These are phyloP conservation scores for Penicillium sp. DNA, from an alignment of 2,329 filamentous ascomycete genomes.

Conservation along the genomic window DNA sequence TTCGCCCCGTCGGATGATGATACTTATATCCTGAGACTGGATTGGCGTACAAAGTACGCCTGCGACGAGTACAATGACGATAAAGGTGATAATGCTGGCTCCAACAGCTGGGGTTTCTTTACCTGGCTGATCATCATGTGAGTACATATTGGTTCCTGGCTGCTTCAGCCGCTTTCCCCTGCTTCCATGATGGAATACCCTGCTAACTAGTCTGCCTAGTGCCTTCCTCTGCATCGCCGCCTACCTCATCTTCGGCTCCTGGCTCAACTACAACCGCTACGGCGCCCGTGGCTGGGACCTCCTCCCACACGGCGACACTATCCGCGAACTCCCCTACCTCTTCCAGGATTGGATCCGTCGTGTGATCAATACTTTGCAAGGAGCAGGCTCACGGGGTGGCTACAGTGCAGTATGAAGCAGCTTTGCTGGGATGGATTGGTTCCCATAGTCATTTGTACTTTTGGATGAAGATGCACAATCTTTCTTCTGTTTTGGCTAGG, in stretches of 20 bases:
- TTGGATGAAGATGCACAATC: background rate
- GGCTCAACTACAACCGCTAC: conserved; percentile 98
- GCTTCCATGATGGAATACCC: background rate
- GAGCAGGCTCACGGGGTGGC: conserved; percentile 78
- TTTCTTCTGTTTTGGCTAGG: background rate
- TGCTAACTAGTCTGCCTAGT: conserved; percentile 48
- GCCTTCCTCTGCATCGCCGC: conserved; percentile 79
- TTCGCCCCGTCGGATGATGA: conserved; percentile 63
- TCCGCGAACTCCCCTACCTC: conserved; percentile 89
- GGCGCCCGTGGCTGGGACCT: conserved; percentile 94
- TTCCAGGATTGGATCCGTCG: conserved; percentile 82
- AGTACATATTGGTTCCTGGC: conserved; percentile 40
- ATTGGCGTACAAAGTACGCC: conserved; percentile 85
- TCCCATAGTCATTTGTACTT: conserved; percentile 6
- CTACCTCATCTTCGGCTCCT: conserved; percentile 96
- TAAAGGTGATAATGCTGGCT: conserved; percentile 41
- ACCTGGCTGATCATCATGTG: conserved; percentile 96
- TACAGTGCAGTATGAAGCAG: conserved; percentile 80
- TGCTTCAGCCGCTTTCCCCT: background rate
- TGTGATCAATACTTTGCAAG: conserved; percentile 80
- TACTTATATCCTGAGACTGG: conserved; percentile 66
- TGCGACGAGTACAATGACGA: conserved; percentile 63
- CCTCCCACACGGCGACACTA: conserved; percentile 85
- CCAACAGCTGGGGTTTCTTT: conserved; percentile 84
- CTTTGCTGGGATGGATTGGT: background rate